Evolutionary conservation across 208 protist genomes (phyloP).

Genomic region (Trichomonas tenax): DNA sequence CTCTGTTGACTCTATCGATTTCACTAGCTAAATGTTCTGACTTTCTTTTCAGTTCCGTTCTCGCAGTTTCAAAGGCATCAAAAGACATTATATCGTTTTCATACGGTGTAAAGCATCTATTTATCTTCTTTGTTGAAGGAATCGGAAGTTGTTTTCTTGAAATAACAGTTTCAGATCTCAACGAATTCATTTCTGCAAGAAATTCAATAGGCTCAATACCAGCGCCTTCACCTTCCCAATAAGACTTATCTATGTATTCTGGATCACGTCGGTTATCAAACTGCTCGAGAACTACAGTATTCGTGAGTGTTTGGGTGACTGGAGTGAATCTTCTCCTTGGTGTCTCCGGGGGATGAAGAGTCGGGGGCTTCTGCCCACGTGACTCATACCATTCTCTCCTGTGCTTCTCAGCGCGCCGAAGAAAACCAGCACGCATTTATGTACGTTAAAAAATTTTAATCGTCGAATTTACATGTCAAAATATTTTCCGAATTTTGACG

Average conservation of each 20-base stretch:
- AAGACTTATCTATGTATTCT: not conserved
- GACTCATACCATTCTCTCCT: not conserved
- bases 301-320: not conserved
- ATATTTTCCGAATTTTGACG: no score
- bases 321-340: not conserved
- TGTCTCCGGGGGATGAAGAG: not conserved
- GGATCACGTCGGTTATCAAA: not conserved
- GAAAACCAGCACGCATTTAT: not conserved
- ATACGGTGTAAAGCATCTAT: not conserved
- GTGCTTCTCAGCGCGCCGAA: not conserved
- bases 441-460: not conserved
- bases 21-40: not conserved
- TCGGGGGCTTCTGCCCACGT: not conserved
- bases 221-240: conserved; percentile 2
- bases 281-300: not conserved
- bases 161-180: not conserved
- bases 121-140: not conserved
- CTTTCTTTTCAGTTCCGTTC: not conserved
- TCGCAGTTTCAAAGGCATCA: not conserved
- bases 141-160: not conserved
- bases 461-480: no score
- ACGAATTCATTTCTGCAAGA: not conserved
- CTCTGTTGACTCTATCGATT: not conserved
- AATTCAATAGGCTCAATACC: not conserved
- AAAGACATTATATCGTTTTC: conserved; percentile 16